Evolutionary conservation across 129 eudicot genomes (phyloP), one percentile per base, ranked within the genome.

Genomic region (Tanacetum coccineum): DNA sequence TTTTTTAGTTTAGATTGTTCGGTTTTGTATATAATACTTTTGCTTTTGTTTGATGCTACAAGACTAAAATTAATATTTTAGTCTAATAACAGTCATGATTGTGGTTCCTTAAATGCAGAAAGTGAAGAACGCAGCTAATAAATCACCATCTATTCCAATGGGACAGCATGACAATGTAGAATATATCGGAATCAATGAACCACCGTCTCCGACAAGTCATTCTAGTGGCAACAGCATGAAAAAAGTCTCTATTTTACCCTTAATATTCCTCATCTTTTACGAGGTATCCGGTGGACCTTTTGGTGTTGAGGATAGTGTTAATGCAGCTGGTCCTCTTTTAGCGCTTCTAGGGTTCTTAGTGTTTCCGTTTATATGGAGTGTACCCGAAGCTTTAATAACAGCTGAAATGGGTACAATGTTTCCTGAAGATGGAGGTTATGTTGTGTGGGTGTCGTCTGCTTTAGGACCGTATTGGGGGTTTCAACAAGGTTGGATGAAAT

Each of bases 331-430:
- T 3, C 96, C 96, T 3, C 87, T 88, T 20, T 70, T 88, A 36
- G 96, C 96, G 0, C 88, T 88, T 12, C 49, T 78, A 13, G 96
- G 96, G 39, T 88, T 88, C 39, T 36, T 88, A 13, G 75, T 80
- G 15, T 87, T 87, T 75, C 95, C 95, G 2, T 55, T 87, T 17
- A 84, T 87, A 69, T 88, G 96, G 96, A 88, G 96, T 66, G 78
- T 88, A 9, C 96, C 91, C 0, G 96, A 88, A 70, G 96, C 96
- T 4, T 17, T 88, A 69, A 88, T 88, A 47, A 88, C 96, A 0
- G 96, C 96, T 3, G 96, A 88, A 68, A 88, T 88, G 96, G 88
- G 88, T 62, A 88, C 96, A 13, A 88, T 88, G 96, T 88, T 82
- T 36, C 96, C 96, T 15, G 96, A 88, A 71, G 84, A 88, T 74